These are phyloP conservation scores for Eucalyptus tenuipes DNA, from an alignment of 345 rosid species.

Conservation along the genomic window DNA sequence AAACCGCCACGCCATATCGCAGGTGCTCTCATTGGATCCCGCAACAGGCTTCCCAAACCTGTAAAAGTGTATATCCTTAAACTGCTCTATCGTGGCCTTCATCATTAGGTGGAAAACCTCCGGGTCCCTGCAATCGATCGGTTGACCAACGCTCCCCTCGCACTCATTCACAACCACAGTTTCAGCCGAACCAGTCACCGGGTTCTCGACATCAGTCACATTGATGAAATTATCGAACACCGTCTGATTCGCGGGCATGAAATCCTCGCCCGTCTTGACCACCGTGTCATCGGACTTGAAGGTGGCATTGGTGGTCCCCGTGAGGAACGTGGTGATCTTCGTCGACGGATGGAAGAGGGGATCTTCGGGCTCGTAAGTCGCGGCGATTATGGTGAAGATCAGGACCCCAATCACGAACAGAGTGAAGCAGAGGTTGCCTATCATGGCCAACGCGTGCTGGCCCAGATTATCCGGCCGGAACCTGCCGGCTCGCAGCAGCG, in stretches of 20 bases:
- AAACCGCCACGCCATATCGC: slow-evolving; percentile 94
- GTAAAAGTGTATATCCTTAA: slow-evolving; percentile 81
- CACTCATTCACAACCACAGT: slow-evolving; percentile 17
- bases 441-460: slow-evolving; percentile 68
- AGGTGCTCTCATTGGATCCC: slow-evolving; percentile 38
- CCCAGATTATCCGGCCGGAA: slow-evolving; percentile 73
- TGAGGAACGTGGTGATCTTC: slow-evolving; percentile 68
- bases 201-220: slow-evolving; percentile 42
- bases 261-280: slow-evolving; percentile 81
- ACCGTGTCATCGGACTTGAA: slow-evolving; percentile 62
- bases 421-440: slow-evolving; percentile 78
- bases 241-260: slow-evolving; percentile 65
- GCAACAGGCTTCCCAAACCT: slow-evolving; percentile 68
- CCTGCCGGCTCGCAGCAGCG: slow-evolving; percentile 34
- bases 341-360: slow-evolving; percentile 82
- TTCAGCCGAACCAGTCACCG: background rate
- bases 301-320: slow-evolving; percentile 73
- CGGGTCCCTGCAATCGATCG: slow-evolving; percentile 72
- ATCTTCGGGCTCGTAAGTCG: slow-evolving; percentile 85
- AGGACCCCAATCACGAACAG: slow-evolving; percentile 72
- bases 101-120: slow-evolving; percentile 86
- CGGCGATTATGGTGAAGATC: slow-evolving; percentile 85
- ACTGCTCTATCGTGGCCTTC: slow-evolving; percentile 64
- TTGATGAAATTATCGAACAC: slow-evolving; percentile 49
- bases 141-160: slow-evolving; percentile 16